Evolutionary conservation across 495 filamentous ascomycete species (phyloP), one percentile per base, ranked within the genome.

Genomic region (Aspergillus carlsbadensis): DNA sequence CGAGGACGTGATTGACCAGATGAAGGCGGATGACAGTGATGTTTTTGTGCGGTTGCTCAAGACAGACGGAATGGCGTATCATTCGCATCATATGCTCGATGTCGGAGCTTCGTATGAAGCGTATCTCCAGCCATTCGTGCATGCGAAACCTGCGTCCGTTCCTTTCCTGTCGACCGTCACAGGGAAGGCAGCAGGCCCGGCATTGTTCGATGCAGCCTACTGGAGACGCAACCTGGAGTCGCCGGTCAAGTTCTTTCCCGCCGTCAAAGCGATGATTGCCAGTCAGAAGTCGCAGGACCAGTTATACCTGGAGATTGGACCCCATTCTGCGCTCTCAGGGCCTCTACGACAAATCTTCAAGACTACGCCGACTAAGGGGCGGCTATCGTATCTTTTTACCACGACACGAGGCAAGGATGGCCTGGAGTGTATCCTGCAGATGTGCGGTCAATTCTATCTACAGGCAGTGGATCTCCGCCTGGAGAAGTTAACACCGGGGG

Each of bases 1-100:
- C 11, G 61, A 67, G 17, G 56, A 63, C 10, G 51, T 45, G 11
- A 63, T 67, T 48, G 57, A 52, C 69, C 66, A 3, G 60, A 56
- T n/a, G 59, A 14, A 48, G 79, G 3, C 60, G 62, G 13, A 71
- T 78, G 7, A 65, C 70, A 33, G 61, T 59, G 37, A 73, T 74
- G 11, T 80, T 74, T 51, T 75, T 76, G 54, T 79, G 73, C 37
- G 37, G 13, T 7, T 41, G 37, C 37, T 41, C 3, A 41, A 41
- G 37, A 41, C 37, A 18, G 37, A 41, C n/a, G 37, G 37, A 3
- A 41, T 41, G 37, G 37, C 37, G 37, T 41, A 41, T 17, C 43
- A 31, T 18, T 41, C 37, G 1, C 37, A 40, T 33, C 22, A 48
- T 15, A 59, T 53, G 50, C 14, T 11, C 11, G 33, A 39, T 1